Percentiles rank a stretch among this genome's conserved stretches.
Conservation (phyloP, 2,329 filamentous ascomycete species). For the Tolypocladium sp. region DNA sequence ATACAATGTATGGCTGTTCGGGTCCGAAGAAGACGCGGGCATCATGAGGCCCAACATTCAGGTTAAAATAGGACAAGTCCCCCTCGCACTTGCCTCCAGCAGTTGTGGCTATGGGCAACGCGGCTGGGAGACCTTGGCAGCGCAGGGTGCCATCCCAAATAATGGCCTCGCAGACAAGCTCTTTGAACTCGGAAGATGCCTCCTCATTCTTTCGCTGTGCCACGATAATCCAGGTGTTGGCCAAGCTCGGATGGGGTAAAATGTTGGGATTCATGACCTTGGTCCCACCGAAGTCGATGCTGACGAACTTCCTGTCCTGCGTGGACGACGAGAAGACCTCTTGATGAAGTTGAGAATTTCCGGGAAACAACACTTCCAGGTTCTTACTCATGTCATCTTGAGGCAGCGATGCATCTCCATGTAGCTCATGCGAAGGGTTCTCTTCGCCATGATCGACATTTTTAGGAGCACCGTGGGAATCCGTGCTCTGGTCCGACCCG, state of each 20-base stretch:
- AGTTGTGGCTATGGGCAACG: constrained; percentile 38
- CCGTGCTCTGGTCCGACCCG: neutral
- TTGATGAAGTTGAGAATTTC: constrained; percentile 14
- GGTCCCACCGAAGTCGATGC: constrained; percentile 34
- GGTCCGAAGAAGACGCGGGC: constrained; percentile 49
- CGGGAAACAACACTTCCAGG: neutral
- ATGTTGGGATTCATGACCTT: constrained; percentile 45
- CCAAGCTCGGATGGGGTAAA: constrained; percentile 40
- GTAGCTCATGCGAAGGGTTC: neutral
- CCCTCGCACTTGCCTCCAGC: constrained; percentile 32
- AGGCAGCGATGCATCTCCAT: neutral
- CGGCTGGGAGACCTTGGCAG: constrained; percentile 30
- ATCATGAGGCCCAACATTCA: constrained; percentile 47
- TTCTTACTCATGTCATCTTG: neutral
- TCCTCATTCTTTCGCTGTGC: constrained; percentile 31
- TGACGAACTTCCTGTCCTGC: constrained; percentile 35
- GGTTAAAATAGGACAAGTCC: constrained; percentile 28
- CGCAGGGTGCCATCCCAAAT: constrained; percentile 32
- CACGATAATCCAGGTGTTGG: constrained; percentile 40
- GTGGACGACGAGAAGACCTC: constrained; percentile 39
- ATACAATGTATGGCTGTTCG: constrained; percentile 37
- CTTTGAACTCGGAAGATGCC: constrained; percentile 23
- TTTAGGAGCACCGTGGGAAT: neutral
- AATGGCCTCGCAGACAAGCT: constrained; percentile 39
- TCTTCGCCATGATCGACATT: neutral